Percentiles rank a stretch among this genome's conserved stretches.
Evolutionary conservation across 108 stramenopile genomes (phyloP).

Genomic region (Asterionellopsis glacialis): DNA sequence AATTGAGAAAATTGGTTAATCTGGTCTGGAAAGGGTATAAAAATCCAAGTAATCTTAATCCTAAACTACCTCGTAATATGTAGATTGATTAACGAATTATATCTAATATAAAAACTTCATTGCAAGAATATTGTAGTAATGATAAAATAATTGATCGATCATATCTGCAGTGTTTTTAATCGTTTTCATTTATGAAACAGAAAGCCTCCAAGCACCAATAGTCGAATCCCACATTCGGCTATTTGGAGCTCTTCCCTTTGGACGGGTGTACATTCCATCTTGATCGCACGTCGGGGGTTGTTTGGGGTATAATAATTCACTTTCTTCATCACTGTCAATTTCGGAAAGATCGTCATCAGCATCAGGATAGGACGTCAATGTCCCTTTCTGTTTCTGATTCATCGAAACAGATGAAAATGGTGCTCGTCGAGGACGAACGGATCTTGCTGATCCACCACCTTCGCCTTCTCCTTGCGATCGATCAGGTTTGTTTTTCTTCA

Average conservation of each 20-base stretch:
- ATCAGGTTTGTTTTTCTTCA: not conserved
- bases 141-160: too few species aligned
- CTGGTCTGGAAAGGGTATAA: too few species aligned
- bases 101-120: too few species aligned
- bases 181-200: not conserved
- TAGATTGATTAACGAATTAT: too few species aligned
- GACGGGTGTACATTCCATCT: not conserved
- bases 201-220: constrained; percentile 6
- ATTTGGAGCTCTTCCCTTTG: constrained; percentile 2
- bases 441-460: not conserved
- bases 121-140: too few species aligned
- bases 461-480: not conserved
- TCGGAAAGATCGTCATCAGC: constrained; percentile 3
- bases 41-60: too few species aligned
- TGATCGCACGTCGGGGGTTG: not conserved
- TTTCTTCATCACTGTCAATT: not conserved
- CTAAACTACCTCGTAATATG: too few species aligned
- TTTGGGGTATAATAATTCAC: not conserved
- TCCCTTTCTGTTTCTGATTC: not conserved
- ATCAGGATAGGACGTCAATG: not conserved
- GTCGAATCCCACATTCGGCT: constrained; percentile 1
- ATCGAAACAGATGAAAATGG: not conserved
- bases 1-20: too few species aligned
- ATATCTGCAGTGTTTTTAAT: too few species aligned
- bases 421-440: not conserved